These are phyloP conservation scores for Fusarium hostae DNA, from an alignment of 2,329 filamentous ascomycete genomes.

Conservation along the genomic window DNA sequence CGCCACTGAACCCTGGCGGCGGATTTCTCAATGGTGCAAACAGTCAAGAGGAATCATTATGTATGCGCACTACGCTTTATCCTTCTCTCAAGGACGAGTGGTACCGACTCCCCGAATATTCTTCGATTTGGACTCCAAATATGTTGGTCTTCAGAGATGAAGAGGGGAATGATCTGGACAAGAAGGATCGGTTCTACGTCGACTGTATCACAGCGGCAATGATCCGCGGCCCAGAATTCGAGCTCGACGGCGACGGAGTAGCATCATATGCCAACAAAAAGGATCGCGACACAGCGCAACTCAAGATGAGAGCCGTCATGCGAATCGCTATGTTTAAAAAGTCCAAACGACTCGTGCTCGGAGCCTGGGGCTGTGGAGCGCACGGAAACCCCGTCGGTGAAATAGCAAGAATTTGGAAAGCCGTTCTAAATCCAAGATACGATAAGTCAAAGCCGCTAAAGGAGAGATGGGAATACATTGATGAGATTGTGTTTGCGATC, in stretches of 20 bases:
- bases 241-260: conserved; percentile 49
- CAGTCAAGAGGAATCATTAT: conserved; percentile 71
- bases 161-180: conserved; percentile 49
- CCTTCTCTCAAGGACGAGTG: conserved; percentile 67
- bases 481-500: conserved; percentile 68
- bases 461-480: conserved; percentile 38
- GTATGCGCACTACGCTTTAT: conserved; percentile 68
- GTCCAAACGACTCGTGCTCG: conserved; percentile 63
- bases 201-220: conserved; percentile 69
- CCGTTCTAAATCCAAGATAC: conserved; percentile 42
- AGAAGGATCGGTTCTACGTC: conserved; percentile 66
- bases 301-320: conserved; percentile 69
- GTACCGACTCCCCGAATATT: conserved; percentile 69
- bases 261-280: conserved; percentile 55
- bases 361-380: conserved; percentile 73
- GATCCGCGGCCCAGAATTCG: conserved; percentile 66
- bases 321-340: conserved; percentile 61
- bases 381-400: conserved; percentile 71
- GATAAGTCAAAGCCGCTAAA: conserved; percentile 27
- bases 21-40: conserved; percentile 69
- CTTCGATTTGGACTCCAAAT: conserved; percentile 66
- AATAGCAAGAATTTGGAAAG: conserved; percentile 64
- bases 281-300: conserved; percentile 61
- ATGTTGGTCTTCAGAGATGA: conserved; percentile 66
- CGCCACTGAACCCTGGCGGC: conserved; percentile 68